A percentile compares a stretch with the other conserved stretches of the same genome.
Conservation (phyloP, 2,329 filamentous ascomycete genomes). For the Curvularia sp. region DNA sequence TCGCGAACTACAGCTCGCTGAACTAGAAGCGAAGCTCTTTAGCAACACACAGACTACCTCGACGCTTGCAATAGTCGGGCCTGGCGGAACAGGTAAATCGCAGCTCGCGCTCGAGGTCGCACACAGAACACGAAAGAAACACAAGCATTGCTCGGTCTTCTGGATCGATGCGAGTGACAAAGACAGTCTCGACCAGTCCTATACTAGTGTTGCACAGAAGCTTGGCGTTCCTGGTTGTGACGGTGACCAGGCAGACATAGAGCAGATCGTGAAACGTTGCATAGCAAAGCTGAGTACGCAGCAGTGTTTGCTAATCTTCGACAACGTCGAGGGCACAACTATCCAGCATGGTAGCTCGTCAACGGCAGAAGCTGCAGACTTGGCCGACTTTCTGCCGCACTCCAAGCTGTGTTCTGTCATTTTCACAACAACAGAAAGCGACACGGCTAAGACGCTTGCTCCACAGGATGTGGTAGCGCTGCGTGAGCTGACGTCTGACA, state of each 20-base stretch:
- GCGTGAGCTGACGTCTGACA: conserved; percentile 16
- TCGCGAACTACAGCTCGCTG: conserved; percentile 31
- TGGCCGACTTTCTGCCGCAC: background rate
- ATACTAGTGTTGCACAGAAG: conserved; percentile 30
- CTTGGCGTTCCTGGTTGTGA: conserved; percentile 37
- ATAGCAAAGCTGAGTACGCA: background rate
- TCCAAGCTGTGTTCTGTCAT: background rate
- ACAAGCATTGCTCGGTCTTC: conserved; percentile 53
- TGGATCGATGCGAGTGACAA: conserved; percentile 54
- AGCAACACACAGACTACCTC: conserved; percentile 19
- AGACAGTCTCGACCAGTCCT: conserved; percentile 52
- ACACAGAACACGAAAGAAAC: conserved; percentile 47
- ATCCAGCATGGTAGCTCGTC: conserved; percentile 14
- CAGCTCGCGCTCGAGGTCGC: conserved; percentile 49
- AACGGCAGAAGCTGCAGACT: too few relatives aligned
- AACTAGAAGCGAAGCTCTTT: conserved; percentile 37
- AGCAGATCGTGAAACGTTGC: conserved; percentile 25
- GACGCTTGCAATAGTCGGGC: conserved; percentile 23
- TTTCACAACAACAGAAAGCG: conserved; percentile 15
- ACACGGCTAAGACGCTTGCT: conserved; percentile 15
- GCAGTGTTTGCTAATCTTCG: conserved; percentile 20
- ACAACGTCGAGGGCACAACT: conserved; percentile 35
- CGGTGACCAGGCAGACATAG: too few relatives aligned
- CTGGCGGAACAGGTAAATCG: conserved; percentile 30
- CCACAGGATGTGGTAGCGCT: conserved; percentile 20